These are phyloP conservation scores for Ceratocystis destructans DNA, from an alignment of 2,329 filamentous ascomycete genomes.

Conservation along the genomic window DNA sequence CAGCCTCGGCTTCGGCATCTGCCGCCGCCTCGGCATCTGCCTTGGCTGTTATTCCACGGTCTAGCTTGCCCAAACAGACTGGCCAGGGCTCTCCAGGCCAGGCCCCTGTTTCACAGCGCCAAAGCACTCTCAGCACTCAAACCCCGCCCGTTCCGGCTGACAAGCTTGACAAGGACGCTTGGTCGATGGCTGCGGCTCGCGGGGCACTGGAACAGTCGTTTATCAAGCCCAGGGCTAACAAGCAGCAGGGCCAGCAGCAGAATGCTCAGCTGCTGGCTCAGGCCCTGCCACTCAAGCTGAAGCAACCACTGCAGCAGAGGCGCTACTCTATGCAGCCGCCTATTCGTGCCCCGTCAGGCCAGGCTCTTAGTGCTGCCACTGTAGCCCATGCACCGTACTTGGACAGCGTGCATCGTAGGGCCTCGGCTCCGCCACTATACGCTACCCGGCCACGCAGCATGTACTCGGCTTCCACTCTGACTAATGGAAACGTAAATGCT, in stretches of 20 bases:
- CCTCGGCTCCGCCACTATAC: constrained; percentile 52
- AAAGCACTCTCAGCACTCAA: neutral
- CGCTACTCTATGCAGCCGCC: constrained; percentile 6
- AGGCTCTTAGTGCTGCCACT: constrained; percentile 61
- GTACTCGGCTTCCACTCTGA: constrained; percentile 60
- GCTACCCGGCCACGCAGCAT: constrained; percentile 57
- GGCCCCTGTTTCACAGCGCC: neutral
- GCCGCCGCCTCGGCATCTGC: neutral
- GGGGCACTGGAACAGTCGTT: constrained; percentile 13
- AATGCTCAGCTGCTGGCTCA: neutral
- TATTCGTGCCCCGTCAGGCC: constrained; percentile 30
- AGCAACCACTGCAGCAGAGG: constrained; percentile 3
- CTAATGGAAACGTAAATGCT: constrained; percentile 32
- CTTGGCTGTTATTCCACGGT: neutral
- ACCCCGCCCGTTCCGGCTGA: neutral
- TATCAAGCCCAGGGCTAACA: constrained; percentile 4
- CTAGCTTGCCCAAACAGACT: neutral
- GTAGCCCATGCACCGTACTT: constrained; percentile 45
- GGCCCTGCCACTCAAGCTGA: neutral
- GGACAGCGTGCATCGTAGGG: constrained; percentile 27
- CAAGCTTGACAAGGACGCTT: neutral
- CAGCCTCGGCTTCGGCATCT: constrained; percentile 4
- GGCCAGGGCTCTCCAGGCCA: neutral
- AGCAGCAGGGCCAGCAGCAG: neutral
- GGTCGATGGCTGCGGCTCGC: constrained; percentile 11